Conservation (phyloP, 2,329 filamentous ascomycete species). For the Diatrype stigma region DNA sequence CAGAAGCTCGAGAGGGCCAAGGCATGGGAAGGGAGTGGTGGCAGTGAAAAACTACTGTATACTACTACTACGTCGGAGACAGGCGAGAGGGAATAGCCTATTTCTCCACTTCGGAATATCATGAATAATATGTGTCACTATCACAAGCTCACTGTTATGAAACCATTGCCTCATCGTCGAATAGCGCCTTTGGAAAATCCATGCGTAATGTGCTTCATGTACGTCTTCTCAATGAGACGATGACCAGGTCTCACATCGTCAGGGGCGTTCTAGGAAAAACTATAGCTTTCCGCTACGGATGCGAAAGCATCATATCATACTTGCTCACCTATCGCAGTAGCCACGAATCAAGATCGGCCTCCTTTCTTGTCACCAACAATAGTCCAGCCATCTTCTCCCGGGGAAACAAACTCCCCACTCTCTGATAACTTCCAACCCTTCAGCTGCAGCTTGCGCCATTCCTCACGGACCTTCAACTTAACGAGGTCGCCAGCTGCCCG, state of each 20-base stretch:
- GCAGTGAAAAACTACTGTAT: not conserved
- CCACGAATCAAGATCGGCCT: slow-evolving; percentile 1
- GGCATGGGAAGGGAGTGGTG: not conserved
- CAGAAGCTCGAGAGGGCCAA: not conserved
- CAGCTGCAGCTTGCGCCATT: slow-evolving; percentile 64
- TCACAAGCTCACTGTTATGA: not conserved
- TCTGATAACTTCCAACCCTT: slow-evolving; percentile 61
- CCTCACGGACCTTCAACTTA: slow-evolving; percentile 61
- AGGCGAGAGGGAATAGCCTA: not conserved
- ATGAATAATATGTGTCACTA: not conserved
- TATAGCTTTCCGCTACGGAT: too few species aligned
- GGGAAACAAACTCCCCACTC: slow-evolving; percentile 42
- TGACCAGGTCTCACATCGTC: too few species aligned
- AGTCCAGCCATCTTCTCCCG: slow-evolving; percentile 23
- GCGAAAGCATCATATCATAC: too few species aligned
- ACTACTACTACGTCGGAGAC: not conserved
- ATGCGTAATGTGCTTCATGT: not conserved
- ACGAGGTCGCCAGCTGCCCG: slow-evolving; percentile 85
- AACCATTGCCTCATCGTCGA: not conserved
- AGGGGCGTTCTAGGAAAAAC: too few species aligned
- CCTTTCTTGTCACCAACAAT: slow-evolving; percentile 18
- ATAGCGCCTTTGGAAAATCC: too few species aligned
- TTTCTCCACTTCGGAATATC: not conserved
- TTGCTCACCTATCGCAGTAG: too few species aligned
- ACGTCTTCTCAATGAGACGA: too few species aligned